Base-by-base conservation (phyloP, 2,329 filamentous ascomycete species). In the Ceratocystis cubensis region DNA sequence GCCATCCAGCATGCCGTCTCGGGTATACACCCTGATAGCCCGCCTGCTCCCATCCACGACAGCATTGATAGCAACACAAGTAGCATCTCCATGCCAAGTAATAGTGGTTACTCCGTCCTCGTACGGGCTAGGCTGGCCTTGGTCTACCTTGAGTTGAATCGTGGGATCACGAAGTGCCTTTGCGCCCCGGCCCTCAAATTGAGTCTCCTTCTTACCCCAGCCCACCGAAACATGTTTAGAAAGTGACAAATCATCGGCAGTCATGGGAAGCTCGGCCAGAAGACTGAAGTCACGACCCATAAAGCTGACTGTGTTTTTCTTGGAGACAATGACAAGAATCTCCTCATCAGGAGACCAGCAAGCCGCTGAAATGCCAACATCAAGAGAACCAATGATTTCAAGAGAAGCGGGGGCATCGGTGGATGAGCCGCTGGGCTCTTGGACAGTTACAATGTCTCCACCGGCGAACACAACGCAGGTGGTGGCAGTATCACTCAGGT, bases 201-300 rank as follows among this genome's bases (percentile, higher is more conserved):
- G 94, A 0, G 94, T 99, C 76, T 99, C 94, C 74, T 89, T 91
- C 79, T 97, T 97, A 68, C 94, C 94, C 94, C 94, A 99, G 63
- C 94, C 94, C 25, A 99, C 93, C 22, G 91, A 95, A 67, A 96
- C 94, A 78, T 96, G 92, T 74, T 88, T 94, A 30, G 88, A 97
- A n/a, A 85, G 84, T 71, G 88, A 88, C 69, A 96, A 82, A 75
- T 96, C 93, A 57, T 92, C 89, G 0, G 79, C 74, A 0, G 83
- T 84, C 75, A 97, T 85, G 44, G 81, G 78, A 64, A 89, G 81
- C 75, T 92, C 88, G 44, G 88, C 84, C 53, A 96, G 85, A 67
- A 87, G 87, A 71, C 97, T 93, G 70, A 97, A 96, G 30, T 87
- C 85, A 69, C 91, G 84, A 66, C 91, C 96, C 93, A 99, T 96